phyloP scores from a whole-genome alignment of 495 filamentous ascomycete species.

The Penicillium antarcticum region DNA sequence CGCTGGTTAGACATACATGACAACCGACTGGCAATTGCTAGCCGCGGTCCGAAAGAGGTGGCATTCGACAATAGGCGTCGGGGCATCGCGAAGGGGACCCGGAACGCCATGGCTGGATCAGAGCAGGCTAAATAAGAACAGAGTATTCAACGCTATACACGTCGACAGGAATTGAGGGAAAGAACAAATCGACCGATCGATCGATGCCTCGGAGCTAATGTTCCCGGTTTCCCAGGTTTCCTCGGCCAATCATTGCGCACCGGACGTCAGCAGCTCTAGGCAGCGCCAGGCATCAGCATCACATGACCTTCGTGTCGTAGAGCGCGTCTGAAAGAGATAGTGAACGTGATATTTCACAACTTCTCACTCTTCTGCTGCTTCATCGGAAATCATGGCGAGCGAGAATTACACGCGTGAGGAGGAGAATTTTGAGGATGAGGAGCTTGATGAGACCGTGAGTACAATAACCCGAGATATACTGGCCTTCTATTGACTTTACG shows the following conservation, averaged over 20 bases:
- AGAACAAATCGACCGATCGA: background rate
- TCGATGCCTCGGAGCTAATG: background rate
- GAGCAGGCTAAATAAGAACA: background rate
- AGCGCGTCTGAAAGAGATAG: conserved; percentile 19
- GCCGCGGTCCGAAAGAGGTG: conserved; percentile 14
- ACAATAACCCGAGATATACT: conserved; percentile 2
- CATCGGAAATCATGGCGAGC: conserved; percentile 38
- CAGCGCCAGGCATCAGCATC: conserved; percentile 18
- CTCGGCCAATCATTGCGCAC: conserved; percentile 23
- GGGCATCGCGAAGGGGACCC: conserved; percentile 28
- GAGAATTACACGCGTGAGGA: conserved; percentile 40
- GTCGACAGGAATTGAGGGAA: too few relatives aligned
- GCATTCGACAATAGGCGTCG: conserved; percentile 29
- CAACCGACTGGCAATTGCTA: conserved; percentile 20
- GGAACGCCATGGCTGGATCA: conserved; percentile 33
- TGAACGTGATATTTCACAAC: background rate
- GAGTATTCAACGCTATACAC: background rate
- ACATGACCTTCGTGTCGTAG: conserved; percentile 38
- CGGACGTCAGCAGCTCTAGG: conserved; percentile 28
- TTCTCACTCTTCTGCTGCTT: background rate
- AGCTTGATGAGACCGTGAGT: conserved; percentile 68
- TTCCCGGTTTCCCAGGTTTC: background rate
- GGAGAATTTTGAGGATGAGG: conserved; percentile 61
- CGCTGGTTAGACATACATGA: conserved; percentile 24
- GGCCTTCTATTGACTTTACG: conserved; percentile 3